Percentiles rank a stretch among this genome's conserved stretches.
Conservation (phyloP, 2,329 filamentous ascomycete species). For the Coleophoma cylindrospora region DNA sequence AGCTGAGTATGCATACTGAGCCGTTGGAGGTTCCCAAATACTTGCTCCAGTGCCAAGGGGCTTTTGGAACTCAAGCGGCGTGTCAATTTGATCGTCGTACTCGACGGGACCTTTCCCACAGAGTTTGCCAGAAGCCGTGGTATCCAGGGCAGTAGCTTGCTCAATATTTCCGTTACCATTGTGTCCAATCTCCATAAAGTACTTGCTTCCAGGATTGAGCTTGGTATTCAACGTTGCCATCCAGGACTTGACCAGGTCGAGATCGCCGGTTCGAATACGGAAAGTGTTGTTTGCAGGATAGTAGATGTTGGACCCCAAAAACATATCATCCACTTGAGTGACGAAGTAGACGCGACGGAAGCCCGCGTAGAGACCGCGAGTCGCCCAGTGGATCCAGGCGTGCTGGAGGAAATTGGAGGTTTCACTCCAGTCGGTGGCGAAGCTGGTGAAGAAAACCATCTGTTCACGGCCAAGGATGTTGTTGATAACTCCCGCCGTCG, state of each 20-base stretch:
- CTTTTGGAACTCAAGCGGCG: conserved; percentile 36
- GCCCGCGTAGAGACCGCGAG: conserved; percentile 13
- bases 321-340: conserved; percentile 48
- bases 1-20: conserved; percentile 7
- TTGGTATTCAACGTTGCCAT: conserved; percentile 33
- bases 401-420: conserved; percentile 12
- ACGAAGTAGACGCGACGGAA: conserved; percentile 13
- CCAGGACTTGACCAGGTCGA: conserved; percentile 38
- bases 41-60: conserved; percentile 42
- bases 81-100: conserved; percentile 33
- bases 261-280: conserved; percentile 39
- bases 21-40: conserved; percentile 35
- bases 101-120: conserved; percentile 29
- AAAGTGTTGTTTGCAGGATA: conserved; percentile 38
- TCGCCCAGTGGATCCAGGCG: conserved; percentile 16
- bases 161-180: conserved; percentile 47
- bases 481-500: conserved; percentile 54
- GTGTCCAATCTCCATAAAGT: conserved; percentile 46
- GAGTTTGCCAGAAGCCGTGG: background rate
- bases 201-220: conserved; percentile 41
- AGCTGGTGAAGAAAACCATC: conserved; percentile 55
- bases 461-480: conserved; percentile 51
- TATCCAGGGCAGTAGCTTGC: conserved; percentile 7
- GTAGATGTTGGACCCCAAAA: conserved; percentile 43
- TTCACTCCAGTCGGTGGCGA: conserved; percentile 34